phyloP scores from a whole-genome alignment of 2,329 filamentous ascomycete genomes.

The Onygenales sp. region DNA sequence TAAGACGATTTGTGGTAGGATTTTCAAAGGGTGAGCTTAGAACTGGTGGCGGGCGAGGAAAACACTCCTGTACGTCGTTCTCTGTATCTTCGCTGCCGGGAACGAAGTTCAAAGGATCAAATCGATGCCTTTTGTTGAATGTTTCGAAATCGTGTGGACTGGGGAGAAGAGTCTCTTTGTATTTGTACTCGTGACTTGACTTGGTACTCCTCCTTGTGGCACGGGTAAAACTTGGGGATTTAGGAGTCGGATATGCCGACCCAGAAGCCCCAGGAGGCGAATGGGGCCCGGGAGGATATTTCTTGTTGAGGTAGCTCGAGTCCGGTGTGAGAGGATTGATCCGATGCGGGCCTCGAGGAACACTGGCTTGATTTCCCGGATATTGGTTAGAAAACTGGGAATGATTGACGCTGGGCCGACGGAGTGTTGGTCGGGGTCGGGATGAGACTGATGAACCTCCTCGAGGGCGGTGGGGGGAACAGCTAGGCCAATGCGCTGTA shows the following conservation, averaged over 20 bases:
- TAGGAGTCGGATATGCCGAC: no score
- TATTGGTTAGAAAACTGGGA: background rate
- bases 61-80: background rate
- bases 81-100: slow-evolving; percentile 5
- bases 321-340: background rate
- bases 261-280: no score
- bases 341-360: background rate
- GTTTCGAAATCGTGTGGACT: slow-evolving; percentile 13
- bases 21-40: background rate
- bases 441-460: background rate
- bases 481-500: background rate
- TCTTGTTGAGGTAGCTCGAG: no score
- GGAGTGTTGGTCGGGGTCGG: background rate
- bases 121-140: slow-evolving; percentile 4
- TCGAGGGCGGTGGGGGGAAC: background rate
- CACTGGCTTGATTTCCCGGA: background rate
- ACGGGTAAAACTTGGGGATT: no score
- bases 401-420: background rate
- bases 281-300: no score
- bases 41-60: background rate
- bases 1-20: background rate
- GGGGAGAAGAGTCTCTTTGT: background rate
- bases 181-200: background rate
- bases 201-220: background rate
- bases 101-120: slow-evolving; percentile 13